These are phyloP conservation scores for Populus ilicifolia DNA, from an alignment of 345 rosid species.

Conservation along the genomic window DNA sequence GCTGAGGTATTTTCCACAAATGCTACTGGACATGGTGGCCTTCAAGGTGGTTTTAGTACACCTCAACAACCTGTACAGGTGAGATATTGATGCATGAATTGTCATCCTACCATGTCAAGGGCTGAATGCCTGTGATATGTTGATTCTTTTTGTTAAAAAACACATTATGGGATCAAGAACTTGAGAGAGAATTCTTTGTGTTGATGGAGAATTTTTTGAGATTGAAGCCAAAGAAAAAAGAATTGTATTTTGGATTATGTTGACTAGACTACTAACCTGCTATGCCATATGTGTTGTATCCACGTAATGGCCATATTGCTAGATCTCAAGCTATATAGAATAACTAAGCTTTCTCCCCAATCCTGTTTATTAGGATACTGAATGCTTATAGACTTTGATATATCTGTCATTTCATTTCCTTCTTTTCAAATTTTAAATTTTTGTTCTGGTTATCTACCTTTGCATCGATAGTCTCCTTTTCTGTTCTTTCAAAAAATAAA, in stretches of 20 bases:
- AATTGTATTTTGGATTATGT: neutral
- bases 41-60: slow-evolving; percentile 36
- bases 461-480: neutral
- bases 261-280: neutral
- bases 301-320: neutral
- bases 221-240: neutral
- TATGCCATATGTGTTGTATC: neutral
- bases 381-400: slow-evolving; percentile 1
- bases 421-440: neutral
- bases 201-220: neutral
- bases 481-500: neutral
- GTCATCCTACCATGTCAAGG: neutral
- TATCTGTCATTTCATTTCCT: neutral
- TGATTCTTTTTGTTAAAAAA: neutral
- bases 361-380: neutral
- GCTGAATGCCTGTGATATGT: neutral
- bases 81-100: slow-evolving; percentile 14
- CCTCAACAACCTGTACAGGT: slow-evolving; percentile 65
- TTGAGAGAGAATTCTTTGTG: neutral
- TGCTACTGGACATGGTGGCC: slow-evolving; percentile 23
- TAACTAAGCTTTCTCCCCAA: neutral
- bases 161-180: neutral
- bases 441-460: neutral
- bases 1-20: slow-evolving; percentile 75
- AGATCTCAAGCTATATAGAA: neutral